Evolutionary conservation across 352 stramenopile genomes (phyloP), one percentile per base, ranked within the genome.

Genomic region (Phytophthora citricola): DNA sequence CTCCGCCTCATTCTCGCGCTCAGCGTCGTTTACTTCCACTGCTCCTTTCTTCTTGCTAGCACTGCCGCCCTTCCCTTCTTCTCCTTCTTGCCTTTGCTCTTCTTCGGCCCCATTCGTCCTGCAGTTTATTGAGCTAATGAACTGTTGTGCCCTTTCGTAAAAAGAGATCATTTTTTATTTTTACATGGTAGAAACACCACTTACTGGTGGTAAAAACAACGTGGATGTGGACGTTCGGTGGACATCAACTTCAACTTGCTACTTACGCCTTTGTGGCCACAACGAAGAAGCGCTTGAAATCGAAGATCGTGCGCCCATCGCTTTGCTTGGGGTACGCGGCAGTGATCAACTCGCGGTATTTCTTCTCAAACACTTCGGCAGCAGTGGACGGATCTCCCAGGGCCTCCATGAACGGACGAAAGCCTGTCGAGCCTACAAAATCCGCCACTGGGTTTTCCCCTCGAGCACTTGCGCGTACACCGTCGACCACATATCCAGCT

Each of bases 261-360:
- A 39, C 5, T 24, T 7, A 17, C 12, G 57, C 36, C 57, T 85
- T 88, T 14, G 59, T 75, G 6, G 74, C 81, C 31, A 90, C 66
- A 27, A 87, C 53, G 56, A 93, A 93, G 64, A 93, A 91, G 26
- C 85, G 85, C 45, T 83, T 90, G 38, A 90, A 57, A 40, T 85
- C 80, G 59, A 91, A 90, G 58, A 92, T 75, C 1, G 82, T 89
- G 55, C 58, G 34, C 4, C 81, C 79, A 52, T 91, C 81, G 15
- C 61, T 58, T 45, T 90, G 75, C 39, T 84, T 81, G 2, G 83
- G 76, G 58, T 93, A 92, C n/a, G 81, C 85, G 22, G 70, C 29
- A 0, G 69, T 45, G 34, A 92, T 78, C 38, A 92, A 58, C 24
- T 87, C 70, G 9, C 79, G 73, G 68, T 93, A 93, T 26, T 69